These are phyloP conservation scores for Globisporangium radiosum DNA, from an alignment of 352 stramenopile genomes.

Conservation along the genomic window DNA sequence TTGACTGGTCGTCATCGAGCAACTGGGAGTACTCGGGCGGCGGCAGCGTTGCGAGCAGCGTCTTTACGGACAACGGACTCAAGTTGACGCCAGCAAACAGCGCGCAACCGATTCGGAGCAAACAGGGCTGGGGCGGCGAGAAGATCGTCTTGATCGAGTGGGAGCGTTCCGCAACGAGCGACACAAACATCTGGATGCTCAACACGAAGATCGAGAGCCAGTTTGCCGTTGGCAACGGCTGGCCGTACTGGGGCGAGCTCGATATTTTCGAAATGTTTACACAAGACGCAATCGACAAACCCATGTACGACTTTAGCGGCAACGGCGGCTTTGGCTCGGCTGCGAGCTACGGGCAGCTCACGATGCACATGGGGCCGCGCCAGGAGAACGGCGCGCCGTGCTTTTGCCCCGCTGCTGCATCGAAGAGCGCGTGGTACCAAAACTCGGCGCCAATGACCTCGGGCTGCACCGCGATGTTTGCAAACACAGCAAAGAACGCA, in stretches of 20 bases:
- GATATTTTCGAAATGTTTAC: constrained; percentile 86
- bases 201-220: constrained; percentile 68
- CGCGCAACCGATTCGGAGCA: constrained; percentile 50
- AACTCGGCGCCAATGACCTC: constrained; percentile 56
- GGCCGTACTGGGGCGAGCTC: constrained; percentile 70
- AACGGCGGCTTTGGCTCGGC: constrained; percentile 25
- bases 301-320: constrained; percentile 44
- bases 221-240: constrained; percentile 50
- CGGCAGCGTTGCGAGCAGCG: constrained; percentile 22
- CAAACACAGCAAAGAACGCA: constrained; percentile 44
- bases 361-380: constrained; percentile 60
- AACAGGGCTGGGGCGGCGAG: constrained; percentile 55
- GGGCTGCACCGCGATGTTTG: constrained; percentile 62
- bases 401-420: constrained; percentile 40
- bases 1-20: constrained; percentile 54
- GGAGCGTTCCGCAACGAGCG: constrained; percentile 46
- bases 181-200: constrained; percentile 85
- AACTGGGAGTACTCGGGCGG: constrained; percentile 62
- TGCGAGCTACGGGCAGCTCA: constrained; percentile 59
- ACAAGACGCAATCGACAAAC: constrained; percentile 34
- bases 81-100: constrained; percentile 47
- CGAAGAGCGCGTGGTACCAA: constrained; percentile 52
- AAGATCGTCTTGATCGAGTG: constrained; percentile 73
- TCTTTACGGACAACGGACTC: constrained; percentile 47
- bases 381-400: constrained; percentile 35